Percentiles rank a stretch among this genome's conserved stretches.
Evolutionary conservation across 2,329 filamentous ascomycete genomes (phyloP).

Genomic region (Exophiala sp.): DNA sequence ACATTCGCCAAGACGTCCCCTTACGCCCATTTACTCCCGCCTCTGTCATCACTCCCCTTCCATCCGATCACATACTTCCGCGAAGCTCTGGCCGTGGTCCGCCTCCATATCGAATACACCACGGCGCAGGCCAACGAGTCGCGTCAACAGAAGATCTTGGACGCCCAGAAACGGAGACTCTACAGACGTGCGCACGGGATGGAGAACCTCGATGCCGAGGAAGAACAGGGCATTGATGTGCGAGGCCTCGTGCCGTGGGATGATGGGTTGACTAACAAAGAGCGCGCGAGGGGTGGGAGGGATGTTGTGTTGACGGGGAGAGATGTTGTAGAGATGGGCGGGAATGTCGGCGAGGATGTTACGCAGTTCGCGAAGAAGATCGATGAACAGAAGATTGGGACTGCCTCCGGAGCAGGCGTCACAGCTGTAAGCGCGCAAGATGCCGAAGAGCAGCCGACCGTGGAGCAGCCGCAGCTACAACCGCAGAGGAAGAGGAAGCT

Average conservation of each 20-base stretch:
- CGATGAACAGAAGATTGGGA: conserved; percentile 2
- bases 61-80: conserved; percentile 64
- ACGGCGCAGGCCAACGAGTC: conserved; percentile 63
- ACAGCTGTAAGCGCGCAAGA: background rate
- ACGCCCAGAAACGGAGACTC: conserved; percentile 77
- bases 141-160: conserved; percentile 68
- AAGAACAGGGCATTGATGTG: conserved; percentile 33
- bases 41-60: conserved; percentile 59
- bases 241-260: conserved; percentile 30
- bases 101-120: conserved; percentile 68
- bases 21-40: conserved; percentile 71
- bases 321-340: conserved; percentile 32
- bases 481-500: conserved; percentile 26
- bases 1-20: conserved; percentile 53
- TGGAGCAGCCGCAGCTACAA: no score
- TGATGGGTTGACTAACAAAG: conserved; percentile 37
- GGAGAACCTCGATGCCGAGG: conserved; percentile 46
- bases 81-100: conserved; percentile 65
- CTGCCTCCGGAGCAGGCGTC: background rate
- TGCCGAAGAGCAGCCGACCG: background rate
- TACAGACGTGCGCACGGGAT: conserved; percentile 83
- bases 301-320: conserved; percentile 20
- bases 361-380: conserved; percentile 15
- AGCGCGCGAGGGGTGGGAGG: conserved; percentile 33
- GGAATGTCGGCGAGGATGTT: conserved; percentile 14